A percentile compares a stretch with the other conserved stretches of the same genome.
Evolutionary conservation across 1,139 yeast genomes (phyloP).

Genomic region (Lodderomyces orthopsilosis): DNA sequence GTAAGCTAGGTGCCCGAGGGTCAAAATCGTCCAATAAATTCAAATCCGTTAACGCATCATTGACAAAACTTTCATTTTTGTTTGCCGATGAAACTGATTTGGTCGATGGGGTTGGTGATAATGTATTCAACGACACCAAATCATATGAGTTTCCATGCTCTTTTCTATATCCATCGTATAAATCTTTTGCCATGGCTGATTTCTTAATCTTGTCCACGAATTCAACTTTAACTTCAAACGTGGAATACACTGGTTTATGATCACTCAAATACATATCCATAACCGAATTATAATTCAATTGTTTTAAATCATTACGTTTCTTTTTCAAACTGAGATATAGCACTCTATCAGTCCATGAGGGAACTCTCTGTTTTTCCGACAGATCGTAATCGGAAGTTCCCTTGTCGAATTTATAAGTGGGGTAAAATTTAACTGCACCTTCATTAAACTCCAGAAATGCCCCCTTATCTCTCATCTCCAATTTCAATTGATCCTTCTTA

Average conservation of each 20-base stretch:
- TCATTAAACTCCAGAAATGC: conserved; percentile 87
- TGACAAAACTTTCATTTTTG: conserved; percentile 17
- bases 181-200: conserved; percentile 25
- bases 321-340: conserved; percentile 41
- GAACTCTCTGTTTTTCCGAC: conserved; percentile 87
- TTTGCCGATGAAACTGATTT: conserved; percentile 14
- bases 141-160: conserved; percentile 23
- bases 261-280: conserved; percentile 68
- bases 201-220: conserved; percentile 51
- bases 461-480: conserved; percentile 63
- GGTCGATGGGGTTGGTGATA: conserved; percentile 13
- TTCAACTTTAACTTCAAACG: conserved; percentile 62
- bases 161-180: conserved; percentile 31
- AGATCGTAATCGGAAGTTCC: conserved; percentile 84
- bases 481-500: conserved; percentile 76
- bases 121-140: conserved; percentile 8
- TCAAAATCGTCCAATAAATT: conserved; percentile 33
- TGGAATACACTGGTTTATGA: conserved; percentile 87
- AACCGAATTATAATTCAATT: conserved; percentile 58
- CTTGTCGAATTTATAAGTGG: conserved; percentile 92
- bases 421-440: conserved; percentile 72
- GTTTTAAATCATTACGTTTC: conserved; percentile 51
- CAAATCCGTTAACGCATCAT: conserved; percentile 36
- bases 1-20: conserved; percentile 21
- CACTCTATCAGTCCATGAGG: conserved; percentile 96